These are phyloP conservation scores for Blastobotrys robertii DNA, from an alignment of 805 yeast genomes.

Conservation along the genomic window DNA sequence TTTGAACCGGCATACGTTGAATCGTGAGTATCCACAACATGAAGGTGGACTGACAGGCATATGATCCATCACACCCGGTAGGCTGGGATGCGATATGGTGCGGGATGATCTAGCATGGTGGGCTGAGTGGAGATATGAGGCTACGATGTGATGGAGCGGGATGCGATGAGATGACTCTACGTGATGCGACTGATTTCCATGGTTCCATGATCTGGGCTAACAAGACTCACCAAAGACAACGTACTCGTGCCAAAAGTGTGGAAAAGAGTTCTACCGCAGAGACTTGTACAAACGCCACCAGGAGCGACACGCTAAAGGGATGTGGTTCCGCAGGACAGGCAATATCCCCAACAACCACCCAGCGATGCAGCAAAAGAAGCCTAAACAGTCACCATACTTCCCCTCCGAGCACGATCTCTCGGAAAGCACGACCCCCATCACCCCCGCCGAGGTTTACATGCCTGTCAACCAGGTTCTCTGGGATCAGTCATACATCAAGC, in stretches of 20 bases:
- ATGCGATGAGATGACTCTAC: background rate
- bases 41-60: background rate
- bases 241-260: slow-evolving; percentile 28
- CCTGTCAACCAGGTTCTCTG: too few species aligned
- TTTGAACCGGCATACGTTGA: slow-evolving; percentile 7
- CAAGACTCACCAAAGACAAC: slow-evolving; percentile 8
- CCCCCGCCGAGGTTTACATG: too few species aligned
- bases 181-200: background rate
- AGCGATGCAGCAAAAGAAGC: too few species aligned
- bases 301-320: slow-evolving; percentile 18
- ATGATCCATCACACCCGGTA: too few species aligned
- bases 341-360: background rate
- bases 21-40: slow-evolving; percentile 6
- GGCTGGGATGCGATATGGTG: too few species aligned
- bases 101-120: background rate
- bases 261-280: slow-evolving; percentile 39
- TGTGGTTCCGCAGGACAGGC: slow-evolving; percentile 13
- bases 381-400: too few species aligned
- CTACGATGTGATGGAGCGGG: background rate
- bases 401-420: too few species aligned
- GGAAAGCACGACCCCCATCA: too few species aligned
- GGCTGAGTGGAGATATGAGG: background rate
- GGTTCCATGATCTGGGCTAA: background rate
- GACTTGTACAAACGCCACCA: slow-evolving; percentile 48
- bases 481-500: too few species aligned